These are phyloP conservation scores for Harringtonia aguacate DNA, from an alignment of 2,329 filamentous ascomycete species.

Conservation along the genomic window DNA sequence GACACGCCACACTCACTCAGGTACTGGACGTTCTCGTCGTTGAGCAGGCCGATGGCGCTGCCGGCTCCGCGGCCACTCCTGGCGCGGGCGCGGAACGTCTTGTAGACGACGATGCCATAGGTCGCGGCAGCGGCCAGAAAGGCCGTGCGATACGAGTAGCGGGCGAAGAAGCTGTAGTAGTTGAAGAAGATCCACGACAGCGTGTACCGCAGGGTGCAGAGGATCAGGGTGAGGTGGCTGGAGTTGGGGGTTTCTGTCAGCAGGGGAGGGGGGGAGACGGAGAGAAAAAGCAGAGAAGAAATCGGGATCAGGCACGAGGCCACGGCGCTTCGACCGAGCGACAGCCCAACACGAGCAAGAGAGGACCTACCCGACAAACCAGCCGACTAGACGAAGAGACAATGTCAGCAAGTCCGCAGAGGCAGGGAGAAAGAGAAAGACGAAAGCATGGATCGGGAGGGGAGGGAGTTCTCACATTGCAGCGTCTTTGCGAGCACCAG, in stretches of 20 bases:
- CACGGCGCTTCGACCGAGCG: no score
- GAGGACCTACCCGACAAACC: constrained; percentile 66
- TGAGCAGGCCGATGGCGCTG: constrained; percentile 54
- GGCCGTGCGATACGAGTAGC: constrained; percentile 78
- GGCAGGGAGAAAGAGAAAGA: constrained; percentile 5
- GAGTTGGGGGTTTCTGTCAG: neutral
- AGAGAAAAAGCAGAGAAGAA: constrained; percentile 6
- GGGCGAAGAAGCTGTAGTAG: constrained; percentile 65
- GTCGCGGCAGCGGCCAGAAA: constrained; percentile 85
- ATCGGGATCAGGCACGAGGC: no score
- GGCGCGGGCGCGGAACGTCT: constrained; percentile 80
- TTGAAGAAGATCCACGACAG: constrained; percentile 86
- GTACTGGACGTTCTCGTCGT: constrained; percentile 97
- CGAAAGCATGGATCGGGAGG: no score
- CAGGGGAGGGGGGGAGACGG: no score
- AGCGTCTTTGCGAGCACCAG: constrained; percentile 75
- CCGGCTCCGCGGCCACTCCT: constrained; percentile 36
- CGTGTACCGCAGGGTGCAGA: constrained; percentile 71
- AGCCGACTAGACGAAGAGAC: constrained; percentile 46
- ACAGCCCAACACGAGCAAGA: no score
- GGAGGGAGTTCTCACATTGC: constrained; percentile 64
- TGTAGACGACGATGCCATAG: constrained; percentile 98
- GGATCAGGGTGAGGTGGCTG: constrained; percentile 78
- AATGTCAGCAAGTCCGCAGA: constrained; percentile 21
- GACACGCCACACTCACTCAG: constrained; percentile 52